Evolutionary conservation across 2,329 filamentous ascomycete species (phyloP), one percentile per base, ranked within the genome.

Genomic region (Phialophora macrospora): DNA sequence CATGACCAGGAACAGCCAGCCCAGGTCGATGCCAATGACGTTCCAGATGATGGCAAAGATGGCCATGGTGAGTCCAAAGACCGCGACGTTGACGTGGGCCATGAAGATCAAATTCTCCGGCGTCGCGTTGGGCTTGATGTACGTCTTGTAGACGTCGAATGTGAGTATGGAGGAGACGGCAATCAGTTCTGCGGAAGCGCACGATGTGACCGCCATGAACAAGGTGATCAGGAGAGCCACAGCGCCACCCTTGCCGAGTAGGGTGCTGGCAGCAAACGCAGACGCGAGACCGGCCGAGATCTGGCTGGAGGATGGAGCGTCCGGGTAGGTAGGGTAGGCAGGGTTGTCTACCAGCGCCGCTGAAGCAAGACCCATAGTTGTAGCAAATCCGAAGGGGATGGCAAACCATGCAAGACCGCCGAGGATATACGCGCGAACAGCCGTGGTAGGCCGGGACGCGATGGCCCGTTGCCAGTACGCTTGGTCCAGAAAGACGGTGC

Each of bases 141-240:
- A 96, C 0, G 91, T 92, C 66, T 92, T 89, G 79, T 95, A 96
- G 69, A 95, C 83, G 74, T 96, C 92, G 75, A 95, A 96, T 0
- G 92, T 95, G 77, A 89, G 87, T 77, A 96, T 95, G 12, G 90
- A 93, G 1, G 90, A 93, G 0, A 95, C 91, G 2, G 93, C 91
- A 62, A 96, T 94, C 4, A 96, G 81, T 76, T 96, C 90, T 0
- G 92, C 89, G 1, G 89, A 93, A 68, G 90, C 90, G 0, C 92
- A 90, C 1, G 87, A 91, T 0, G 93, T 96, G 24, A 96, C 92
- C 1, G 73, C 73, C 72, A 74, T 74, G 64, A 74, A 74, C 2
- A 73, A 64, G 9, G 72, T 68, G 46, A 74, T 66, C 9, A 74
- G 60, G n/a, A 74, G 54, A 5, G 70, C 70, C 5, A 70, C 71